Conservation (phyloP, 495 filamentous ascomycete genomes). For the Neurospora tetrasperma region DNA sequence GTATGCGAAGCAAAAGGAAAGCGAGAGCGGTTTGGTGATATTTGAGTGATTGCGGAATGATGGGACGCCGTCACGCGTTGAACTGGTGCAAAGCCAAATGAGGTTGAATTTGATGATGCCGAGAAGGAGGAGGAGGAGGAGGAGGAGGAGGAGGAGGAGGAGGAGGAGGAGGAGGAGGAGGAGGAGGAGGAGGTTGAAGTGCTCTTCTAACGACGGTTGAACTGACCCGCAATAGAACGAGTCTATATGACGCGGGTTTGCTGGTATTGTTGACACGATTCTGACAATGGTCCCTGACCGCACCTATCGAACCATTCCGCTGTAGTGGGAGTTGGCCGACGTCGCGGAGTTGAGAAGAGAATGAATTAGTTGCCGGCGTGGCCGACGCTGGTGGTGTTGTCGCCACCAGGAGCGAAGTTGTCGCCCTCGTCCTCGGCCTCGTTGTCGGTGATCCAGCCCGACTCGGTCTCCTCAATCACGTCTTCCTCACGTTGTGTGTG, state of each 20-base stretch:
- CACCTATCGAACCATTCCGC: neutral
- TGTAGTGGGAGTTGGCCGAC: neutral
- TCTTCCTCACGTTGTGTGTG: neutral
- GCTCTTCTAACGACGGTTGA: constrained; percentile 4
- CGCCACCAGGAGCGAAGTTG: neutral
- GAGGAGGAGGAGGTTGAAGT: neutral
- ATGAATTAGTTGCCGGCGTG: neutral
- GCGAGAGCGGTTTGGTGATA: neutral
- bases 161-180: no score
- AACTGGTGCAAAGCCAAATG: neutral
- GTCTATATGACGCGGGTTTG: constrained; percentile 31
- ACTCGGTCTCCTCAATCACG: neutral
- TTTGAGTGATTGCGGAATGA: neutral
- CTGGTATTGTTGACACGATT: constrained; percentile 18
- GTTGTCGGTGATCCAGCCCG: neutral
- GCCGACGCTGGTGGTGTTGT: neutral
- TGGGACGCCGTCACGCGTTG: neutral
- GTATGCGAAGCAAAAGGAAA: neutral
- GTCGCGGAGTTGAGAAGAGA: constrained; percentile 23
- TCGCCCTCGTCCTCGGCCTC: neutral
- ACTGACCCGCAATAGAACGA: constrained; percentile 36
- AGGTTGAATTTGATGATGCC: neutral
- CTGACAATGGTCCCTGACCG: constrained; percentile 21
- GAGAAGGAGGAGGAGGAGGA: neutral
- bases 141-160: no score